Evolutionary conservation across 1,284 basidiomycete genomes (phyloP).

Genomic region (Ustilago bromivora): DNA sequence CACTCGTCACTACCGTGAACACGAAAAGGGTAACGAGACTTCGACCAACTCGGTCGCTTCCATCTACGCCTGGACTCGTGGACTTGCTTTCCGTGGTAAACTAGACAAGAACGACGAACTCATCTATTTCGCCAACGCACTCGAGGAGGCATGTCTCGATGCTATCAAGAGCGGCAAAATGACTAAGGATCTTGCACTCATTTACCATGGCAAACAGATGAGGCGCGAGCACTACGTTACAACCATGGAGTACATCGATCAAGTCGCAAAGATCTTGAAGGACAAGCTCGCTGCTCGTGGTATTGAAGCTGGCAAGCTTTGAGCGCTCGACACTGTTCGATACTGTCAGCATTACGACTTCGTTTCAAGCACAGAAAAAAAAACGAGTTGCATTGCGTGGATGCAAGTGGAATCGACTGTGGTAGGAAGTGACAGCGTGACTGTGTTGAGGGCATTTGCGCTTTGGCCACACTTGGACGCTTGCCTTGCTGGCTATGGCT

Average conservation of each 20-base stretch:
- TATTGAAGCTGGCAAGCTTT: constrained; percentile 64
- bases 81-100: constrained; percentile 87
- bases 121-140: constrained; percentile 79
- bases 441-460: no score
- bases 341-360: not conserved
- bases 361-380: no score
- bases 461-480: no score
- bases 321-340: not conserved
- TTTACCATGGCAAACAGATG: constrained; percentile 86
- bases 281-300: constrained; percentile 52
- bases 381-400: no score
- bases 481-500: no score
- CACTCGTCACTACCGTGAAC: constrained; percentile 95
- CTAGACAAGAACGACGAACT: constrained; percentile 86
- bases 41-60: constrained; percentile 96
- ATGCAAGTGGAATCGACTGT: no score
- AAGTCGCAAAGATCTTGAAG: constrained; percentile 60
- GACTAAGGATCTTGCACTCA: constrained; percentile 91
- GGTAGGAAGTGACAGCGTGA: no score
- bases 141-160: constrained; percentile 90
- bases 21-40: constrained; percentile 88
- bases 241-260: constrained; percentile 67
- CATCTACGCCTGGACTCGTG: constrained; percentile 99
- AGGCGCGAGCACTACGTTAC: constrained; percentile 68
- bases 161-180: constrained; percentile 93